phyloP scores from a whole-genome alignment of 805 yeast genomes.

The Alloascoidea africana region DNA sequence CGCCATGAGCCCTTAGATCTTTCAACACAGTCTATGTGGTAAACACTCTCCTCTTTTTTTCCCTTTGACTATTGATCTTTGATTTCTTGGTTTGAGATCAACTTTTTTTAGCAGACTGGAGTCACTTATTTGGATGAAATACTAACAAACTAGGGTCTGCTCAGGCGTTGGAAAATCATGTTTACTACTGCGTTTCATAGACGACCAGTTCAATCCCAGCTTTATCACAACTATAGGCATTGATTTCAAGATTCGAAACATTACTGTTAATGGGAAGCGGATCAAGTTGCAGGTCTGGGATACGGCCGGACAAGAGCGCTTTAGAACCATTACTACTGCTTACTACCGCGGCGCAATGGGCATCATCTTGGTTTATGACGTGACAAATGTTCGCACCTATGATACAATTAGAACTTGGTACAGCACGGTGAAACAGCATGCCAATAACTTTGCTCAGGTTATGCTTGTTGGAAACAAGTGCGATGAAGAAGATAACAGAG shows the following conservation, averaged over 20 bases:
- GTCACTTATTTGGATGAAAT: neutral
- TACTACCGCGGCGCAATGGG: conserved; percentile 99
- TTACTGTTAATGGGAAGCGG: conserved; percentile 83
- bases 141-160: neutral
- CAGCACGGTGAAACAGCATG: conserved; percentile 93
- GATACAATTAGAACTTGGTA: conserved; percentile 91
- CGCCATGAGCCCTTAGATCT: conserved; percentile 1
- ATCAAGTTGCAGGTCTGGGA: conserved; percentile 97
- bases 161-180: conserved; percentile 40
- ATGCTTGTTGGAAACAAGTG: conserved; percentile 92
- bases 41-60: neutral
- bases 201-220: conserved; percentile 91
- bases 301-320: conserved; percentile 97
- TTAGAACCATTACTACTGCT: conserved; percentile 94
- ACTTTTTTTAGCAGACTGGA: neutral
- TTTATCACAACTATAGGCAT: conserved; percentile 97
- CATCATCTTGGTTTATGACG: conserved; percentile 90
- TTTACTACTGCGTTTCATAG: conserved; percentile 81
- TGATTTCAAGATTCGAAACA: conserved; percentile 93
- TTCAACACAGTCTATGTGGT: conserved; percentile 2
- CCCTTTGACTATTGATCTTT: neutral
- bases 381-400: conserved; percentile 92
- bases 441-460: conserved; percentile 89
- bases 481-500: conserved; percentile 80
- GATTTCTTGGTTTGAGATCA: neutral